phyloP scores from a whole-genome alignment of 495 filamentous ascomycete species.

The Neurospora sp. region DNA sequence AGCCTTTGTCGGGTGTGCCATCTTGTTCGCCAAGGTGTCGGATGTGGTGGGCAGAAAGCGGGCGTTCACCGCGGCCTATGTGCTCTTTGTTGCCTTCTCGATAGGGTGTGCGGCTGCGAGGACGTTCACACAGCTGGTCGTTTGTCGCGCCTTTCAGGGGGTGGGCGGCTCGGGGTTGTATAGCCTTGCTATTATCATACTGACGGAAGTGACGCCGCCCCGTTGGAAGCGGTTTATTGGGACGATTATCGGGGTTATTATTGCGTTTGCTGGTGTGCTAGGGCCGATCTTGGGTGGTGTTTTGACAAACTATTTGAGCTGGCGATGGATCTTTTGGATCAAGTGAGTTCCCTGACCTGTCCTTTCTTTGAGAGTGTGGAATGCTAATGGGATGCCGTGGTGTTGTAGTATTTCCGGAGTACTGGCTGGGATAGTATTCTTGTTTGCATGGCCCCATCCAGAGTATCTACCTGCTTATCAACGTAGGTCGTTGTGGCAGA shows the following conservation, averaged over 20 bases:
- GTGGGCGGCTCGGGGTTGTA: conserved; percentile 33
- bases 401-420: conserved; percentile 31
- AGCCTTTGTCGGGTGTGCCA: conserved; percentile 33
- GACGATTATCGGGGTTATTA: conserved; percentile 16
- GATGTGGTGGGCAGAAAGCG: conserved; percentile 43
- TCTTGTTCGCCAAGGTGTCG: conserved; percentile 40
- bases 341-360: conserved; percentile 30
- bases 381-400: conserved; percentile 14
- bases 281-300: conserved; percentile 57
- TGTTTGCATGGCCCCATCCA: conserved; percentile 33
- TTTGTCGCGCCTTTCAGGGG: conserved; percentile 33
- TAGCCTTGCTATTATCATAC: conserved; percentile 43
- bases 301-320: conserved; percentile 48
- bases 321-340: conserved; percentile 65
- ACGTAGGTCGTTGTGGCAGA: conserved; percentile 29
- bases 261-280: conserved; percentile 27
- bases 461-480: conserved; percentile 22
- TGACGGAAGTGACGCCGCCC: conserved; percentile 39
- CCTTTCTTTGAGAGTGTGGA: not conserved
- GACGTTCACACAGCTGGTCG: conserved; percentile 36
- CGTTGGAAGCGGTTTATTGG: conserved; percentile 26
- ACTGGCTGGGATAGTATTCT: conserved; percentile 36
- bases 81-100: conserved; percentile 47
- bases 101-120: conserved; percentile 40
- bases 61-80: conserved; percentile 35